These are phyloP conservation scores for Lentinus tigrinus DNA, from an alignment of 768 basidiomycete species.

Conservation along the genomic window DNA sequence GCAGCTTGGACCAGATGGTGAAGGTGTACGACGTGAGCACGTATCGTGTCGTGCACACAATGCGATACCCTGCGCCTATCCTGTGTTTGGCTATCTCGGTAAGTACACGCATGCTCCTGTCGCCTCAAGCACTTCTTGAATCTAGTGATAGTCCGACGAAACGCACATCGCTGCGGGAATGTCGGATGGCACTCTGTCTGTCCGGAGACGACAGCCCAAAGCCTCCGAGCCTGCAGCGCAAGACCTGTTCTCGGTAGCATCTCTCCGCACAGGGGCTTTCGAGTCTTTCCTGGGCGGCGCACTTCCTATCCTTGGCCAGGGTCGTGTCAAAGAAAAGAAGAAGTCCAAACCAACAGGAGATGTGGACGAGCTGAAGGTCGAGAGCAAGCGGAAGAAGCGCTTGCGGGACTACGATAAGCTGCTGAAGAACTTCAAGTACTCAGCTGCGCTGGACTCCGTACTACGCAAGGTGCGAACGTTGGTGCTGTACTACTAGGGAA, in stretches of 20 bases:
- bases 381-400: constrained; percentile 65
- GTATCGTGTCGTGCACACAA: constrained; percentile 96
- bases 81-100: constrained; percentile 91
- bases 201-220: constrained; percentile 84
- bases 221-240: constrained; percentile 50
- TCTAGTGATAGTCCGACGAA: constrained; percentile 74
- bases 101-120: constrained; percentile 29
- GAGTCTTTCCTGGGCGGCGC: constrained; percentile 64
- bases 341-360: constrained; percentile 56
- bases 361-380: constrained; percentile 74
- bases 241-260: constrained; percentile 34
- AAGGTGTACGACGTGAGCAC: constrained; percentile 96
- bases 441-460: constrained; percentile 90
- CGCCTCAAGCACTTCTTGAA: background rate
- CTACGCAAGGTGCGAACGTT: constrained; percentile 66
- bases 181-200: constrained; percentile 97
- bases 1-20: constrained; percentile 94
- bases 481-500: background rate
- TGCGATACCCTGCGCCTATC: constrained; percentile 94
- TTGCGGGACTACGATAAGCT: constrained; percentile 87
- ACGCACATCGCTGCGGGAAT: constrained; percentile 97
- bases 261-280: constrained; percentile 55
- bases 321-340: constrained; percentile 47
- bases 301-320: constrained; percentile 55
- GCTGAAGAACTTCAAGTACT: constrained; percentile 91